Evolutionary conservation across 306 rosid species (phyloP).

Genomic region (Trichosanthes cucumerina): DNA sequence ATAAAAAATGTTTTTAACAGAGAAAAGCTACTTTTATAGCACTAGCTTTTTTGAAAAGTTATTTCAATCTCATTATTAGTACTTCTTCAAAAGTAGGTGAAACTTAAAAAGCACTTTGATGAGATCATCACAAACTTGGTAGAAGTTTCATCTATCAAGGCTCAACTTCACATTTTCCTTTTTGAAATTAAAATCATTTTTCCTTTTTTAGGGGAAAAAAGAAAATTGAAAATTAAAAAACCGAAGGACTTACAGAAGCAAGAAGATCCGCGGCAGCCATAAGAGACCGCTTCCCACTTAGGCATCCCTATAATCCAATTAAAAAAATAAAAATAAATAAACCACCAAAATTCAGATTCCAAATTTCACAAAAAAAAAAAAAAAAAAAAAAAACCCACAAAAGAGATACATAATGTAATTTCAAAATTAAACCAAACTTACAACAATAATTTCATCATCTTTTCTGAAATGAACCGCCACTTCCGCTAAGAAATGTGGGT

Average conservation of each 20-base stretch:
- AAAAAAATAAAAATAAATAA: no score
- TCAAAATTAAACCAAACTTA: conserved; percentile 18
- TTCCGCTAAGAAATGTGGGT: conserved; percentile 44
- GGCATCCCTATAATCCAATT: conserved; percentile 54
- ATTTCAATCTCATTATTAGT: no score
- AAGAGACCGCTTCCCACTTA: conserved; percentile 60
- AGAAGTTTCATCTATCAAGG: no score
- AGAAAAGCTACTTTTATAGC: not conserved
- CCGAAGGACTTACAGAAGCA: conserved; percentile 41
- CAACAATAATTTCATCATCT: conserved; percentile 73
- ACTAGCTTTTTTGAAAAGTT: not conserved
- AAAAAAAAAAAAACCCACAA: not conserved
- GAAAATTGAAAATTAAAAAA: not conserved
- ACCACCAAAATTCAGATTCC: not conserved
- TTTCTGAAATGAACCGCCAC: conserved; percentile 49
- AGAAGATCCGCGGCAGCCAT: conserved; percentile 76
- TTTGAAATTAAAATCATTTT: not conserved
- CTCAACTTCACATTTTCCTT: not conserved
- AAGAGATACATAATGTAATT: not conserved
- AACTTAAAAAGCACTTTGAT: no score
- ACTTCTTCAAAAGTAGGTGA: no score
- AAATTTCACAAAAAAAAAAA: not conserved
- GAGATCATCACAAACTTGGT: no score
- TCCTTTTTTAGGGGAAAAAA: not conserved
- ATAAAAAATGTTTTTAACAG: no score